These are phyloP conservation scores for Talaromyces sp. DNA, from an alignment of 2,329 filamentous ascomycete genomes.

Conservation along the genomic window DNA sequence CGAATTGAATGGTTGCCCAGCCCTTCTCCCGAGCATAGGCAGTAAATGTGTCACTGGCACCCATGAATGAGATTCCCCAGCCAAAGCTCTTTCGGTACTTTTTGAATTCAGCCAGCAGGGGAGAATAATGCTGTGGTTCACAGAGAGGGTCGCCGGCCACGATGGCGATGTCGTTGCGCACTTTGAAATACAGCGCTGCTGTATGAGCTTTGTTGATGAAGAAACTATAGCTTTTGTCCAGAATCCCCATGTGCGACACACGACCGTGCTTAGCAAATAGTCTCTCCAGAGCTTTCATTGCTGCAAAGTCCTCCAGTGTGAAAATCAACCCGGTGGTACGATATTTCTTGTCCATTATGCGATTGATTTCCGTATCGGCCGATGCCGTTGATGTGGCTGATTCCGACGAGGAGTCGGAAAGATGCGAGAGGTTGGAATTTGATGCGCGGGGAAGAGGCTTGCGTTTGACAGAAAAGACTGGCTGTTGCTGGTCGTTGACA, in stretches of 20 bases:
- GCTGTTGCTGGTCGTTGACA: neutral
- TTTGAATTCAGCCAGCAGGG: constrained; percentile 31
- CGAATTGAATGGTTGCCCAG: constrained; percentile 35
- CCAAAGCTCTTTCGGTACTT: constrained; percentile 24
- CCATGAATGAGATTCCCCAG: constrained; percentile 32
- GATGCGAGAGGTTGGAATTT: neutral
- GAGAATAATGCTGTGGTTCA: constrained; percentile 16
- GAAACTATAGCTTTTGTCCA: constrained; percentile 36
- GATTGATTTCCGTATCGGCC: neutral
- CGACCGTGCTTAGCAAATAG: constrained; percentile 30
- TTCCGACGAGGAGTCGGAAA: neutral
- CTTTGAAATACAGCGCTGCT: constrained; percentile 35
- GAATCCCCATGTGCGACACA: constrained; percentile 40
- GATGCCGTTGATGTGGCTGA: neutral
- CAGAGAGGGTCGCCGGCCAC: constrained; percentile 38
- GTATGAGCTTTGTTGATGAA: constrained; percentile 32
- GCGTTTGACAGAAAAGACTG: neutral
- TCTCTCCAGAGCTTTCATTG: constrained; percentile 23
- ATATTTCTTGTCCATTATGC: neutral
- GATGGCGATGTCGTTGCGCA: constrained; percentile 31
- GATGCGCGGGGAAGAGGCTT: neutral
- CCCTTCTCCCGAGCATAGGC: constrained; percentile 21
- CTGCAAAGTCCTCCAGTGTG: constrained; percentile 26
- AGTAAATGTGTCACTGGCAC: constrained; percentile 29
- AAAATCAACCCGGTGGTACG: constrained; percentile 5